These are phyloP conservation scores for Thecaphora frezii DNA, from an alignment of 1,284 basidiomycete genomes.

Conservation along the genomic window DNA sequence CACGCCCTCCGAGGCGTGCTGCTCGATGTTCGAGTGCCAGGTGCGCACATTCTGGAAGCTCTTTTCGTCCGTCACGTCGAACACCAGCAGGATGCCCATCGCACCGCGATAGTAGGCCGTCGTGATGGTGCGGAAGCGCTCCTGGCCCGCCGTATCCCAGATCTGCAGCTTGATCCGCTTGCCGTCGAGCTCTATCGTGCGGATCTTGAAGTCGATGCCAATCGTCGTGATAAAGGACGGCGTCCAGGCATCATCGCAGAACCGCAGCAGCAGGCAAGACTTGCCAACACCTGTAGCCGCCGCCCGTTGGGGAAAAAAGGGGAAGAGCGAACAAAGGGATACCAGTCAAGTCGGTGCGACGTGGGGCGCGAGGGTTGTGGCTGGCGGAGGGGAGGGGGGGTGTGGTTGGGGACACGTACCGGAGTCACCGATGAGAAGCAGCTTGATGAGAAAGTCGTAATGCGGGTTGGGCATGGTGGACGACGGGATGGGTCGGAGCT, in stretches of 20 bases:
- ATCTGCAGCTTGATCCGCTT: conserved; percentile 96
- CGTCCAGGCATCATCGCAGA: conserved; percentile 99
- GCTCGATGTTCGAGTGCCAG: conserved; percentile 98
- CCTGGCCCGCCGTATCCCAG: conserved; percentile 99
- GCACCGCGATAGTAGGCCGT: conserved; percentile 99
- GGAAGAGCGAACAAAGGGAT: no score
- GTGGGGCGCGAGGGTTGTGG: no score
- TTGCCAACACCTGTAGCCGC: conserved; percentile 71
- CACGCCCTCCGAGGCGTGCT: conserved; percentile 96
- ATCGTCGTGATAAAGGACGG: conserved; percentile 99
- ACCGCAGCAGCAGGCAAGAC: conserved; percentile 94
- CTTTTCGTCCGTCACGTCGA: conserved; percentile 96
- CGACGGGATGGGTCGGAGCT: conserved; percentile 5
- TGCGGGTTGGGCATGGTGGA: conserved; percentile 54
- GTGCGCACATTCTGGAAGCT: conserved; percentile 98
- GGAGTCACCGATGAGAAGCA: conserved; percentile 11
- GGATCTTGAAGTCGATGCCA: conserved; percentile 70
- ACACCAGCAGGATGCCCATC: conserved; percentile 98
- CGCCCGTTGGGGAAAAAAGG: no score
- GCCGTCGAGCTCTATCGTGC: conserved; percentile 92
- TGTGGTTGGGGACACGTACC: no score
- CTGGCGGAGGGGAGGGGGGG: no score
- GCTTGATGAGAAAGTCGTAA: conserved; percentile 54
- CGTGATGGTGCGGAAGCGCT: conserved; percentile 98
- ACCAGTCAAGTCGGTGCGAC: no score